phyloP scores from a whole-genome alignment of 345 rosid species.

The Citrus glauca region DNA sequence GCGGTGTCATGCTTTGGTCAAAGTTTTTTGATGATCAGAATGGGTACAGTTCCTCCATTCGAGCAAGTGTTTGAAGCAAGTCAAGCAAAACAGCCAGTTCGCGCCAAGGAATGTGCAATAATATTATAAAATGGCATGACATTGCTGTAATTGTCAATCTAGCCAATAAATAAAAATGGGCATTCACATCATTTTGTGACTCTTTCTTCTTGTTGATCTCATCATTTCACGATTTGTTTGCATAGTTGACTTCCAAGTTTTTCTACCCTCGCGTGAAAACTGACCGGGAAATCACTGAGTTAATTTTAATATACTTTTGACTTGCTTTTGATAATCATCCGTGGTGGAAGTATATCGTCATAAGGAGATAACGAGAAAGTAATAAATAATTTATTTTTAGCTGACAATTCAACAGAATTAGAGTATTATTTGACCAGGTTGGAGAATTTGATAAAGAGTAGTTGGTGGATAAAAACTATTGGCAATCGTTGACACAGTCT shows the following conservation, averaged over 20 bases:
- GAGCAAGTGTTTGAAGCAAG: slow-evolving; percentile 29
- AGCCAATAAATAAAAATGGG: background rate
- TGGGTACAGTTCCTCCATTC: slow-evolving; percentile 49
- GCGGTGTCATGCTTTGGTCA: slow-evolving; percentile 67
- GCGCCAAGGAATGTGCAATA: background rate
- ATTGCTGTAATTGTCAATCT: background rate
- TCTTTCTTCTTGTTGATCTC: background rate
- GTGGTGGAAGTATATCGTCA: background rate
- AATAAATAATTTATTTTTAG: background rate
- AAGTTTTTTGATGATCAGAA: slow-evolving; percentile 47
- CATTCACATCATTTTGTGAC: background rate
- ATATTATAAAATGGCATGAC: background rate
- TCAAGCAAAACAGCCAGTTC: background rate
- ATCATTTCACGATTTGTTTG: background rate
- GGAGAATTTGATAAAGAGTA: background rate
- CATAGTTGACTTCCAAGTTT: background rate
- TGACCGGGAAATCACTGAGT: too few species aligned
- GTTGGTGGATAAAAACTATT: too few species aligned
- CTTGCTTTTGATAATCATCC: too few species aligned
- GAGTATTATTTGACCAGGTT: background rate
- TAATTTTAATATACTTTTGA: background rate
- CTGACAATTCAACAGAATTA: background rate
- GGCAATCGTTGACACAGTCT: too few species aligned
- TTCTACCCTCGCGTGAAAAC: background rate
- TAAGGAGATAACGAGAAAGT: background rate